Evolutionary conservation across 139 green algal species (phyloP).

Genomic region (Pseudopediastrum boryanum): DNA sequence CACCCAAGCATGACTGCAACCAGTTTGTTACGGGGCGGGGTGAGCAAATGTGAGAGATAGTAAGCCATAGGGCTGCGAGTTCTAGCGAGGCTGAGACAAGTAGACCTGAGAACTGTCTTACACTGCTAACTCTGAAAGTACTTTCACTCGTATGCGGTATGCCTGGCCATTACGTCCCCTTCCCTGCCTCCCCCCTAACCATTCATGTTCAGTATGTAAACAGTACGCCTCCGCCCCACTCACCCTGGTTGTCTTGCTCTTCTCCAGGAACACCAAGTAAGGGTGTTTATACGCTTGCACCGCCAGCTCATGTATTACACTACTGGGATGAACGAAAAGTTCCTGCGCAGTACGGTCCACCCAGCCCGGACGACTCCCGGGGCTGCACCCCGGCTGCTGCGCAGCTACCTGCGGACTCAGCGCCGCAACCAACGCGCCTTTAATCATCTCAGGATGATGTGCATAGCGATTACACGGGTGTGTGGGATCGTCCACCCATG

Average conservation of each 20-base stretch:
- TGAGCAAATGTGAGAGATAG: too few relatives aligned
- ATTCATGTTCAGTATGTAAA: neutral
- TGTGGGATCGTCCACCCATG: constrained; percentile 22
- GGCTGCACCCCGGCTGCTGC: constrained; percentile 61
- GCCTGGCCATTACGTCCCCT: too few relatives aligned
- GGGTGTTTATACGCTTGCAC: constrained; percentile 60
- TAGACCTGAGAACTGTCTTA: neutral
- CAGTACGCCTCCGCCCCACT: neutral
- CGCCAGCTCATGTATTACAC: constrained; percentile 53
- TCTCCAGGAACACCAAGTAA: constrained; percentile 86
- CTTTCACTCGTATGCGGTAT: neutral
- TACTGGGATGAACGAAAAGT: constrained; percentile 79
- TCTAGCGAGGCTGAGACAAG: neutral
- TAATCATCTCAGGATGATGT: constrained; percentile 53
- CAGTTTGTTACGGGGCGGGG: too few relatives aligned
- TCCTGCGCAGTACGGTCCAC: constrained; percentile 44
- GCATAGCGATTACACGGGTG: constrained; percentile 13
- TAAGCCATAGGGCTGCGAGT: neutral
- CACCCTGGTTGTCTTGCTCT: constrained; percentile 57
- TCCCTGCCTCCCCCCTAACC: too few relatives aligned
- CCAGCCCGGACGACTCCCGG: constrained; percentile 49
- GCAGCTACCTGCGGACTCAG: constrained; percentile 89
- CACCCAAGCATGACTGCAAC: too few relatives aligned
- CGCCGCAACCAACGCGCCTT: constrained; percentile 82
- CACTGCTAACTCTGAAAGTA: neutral